Percentiles rank a stretch among this genome's conserved stretches.
Conservation (phyloP, 2,329 filamentous ascomycete genomes). For the Aspergillus intermedius region DNA sequence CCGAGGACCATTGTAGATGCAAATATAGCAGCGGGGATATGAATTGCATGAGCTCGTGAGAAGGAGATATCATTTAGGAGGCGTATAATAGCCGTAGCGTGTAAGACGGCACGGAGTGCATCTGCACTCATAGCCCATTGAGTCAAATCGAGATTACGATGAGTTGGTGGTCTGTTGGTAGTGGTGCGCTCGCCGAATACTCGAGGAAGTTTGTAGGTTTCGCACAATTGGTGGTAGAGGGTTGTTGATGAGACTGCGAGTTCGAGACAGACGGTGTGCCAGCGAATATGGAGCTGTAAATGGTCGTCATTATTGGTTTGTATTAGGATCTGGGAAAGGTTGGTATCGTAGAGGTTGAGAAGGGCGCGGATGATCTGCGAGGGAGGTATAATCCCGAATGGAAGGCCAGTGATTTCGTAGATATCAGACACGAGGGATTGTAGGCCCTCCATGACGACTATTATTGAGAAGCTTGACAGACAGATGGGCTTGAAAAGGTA, state of each 20-base stretch:
- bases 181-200: conserved; percentile 1
- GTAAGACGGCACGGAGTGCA: conserved; percentile 7
- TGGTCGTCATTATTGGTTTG: not conserved
- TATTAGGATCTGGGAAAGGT: not conserved
- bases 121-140: conserved; percentile 7
- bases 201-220: conserved; percentile 4
- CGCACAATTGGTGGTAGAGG: conserved; percentile 9
- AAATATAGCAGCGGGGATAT: conserved; percentile 12
- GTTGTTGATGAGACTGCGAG: conserved; percentile 5
- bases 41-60: conserved; percentile 6
- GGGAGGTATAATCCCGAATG: conserved; percentile 5
- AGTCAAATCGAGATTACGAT: conserved; percentile 4
- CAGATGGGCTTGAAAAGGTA: conserved; percentile 3
- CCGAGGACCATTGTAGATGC: conserved; percentile 9
- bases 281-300: conserved; percentile 7
- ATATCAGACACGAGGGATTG: conserved; percentile 10
- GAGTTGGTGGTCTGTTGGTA: conserved; percentile 1
- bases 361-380: conserved; percentile 6
- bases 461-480: conserved; percentile 6
- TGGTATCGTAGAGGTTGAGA: conserved; percentile 6
- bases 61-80: conserved; percentile 9
- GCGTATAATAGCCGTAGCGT: conserved; percentile 7
- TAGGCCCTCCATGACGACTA: conserved; percentile 10
- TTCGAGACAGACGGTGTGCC: conserved; percentile 15
- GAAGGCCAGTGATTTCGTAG: conserved; percentile 2